Evolutionary conservation across 441 rosid genomes (phyloP).

Genomic region (Viola pubescens): DNA sequence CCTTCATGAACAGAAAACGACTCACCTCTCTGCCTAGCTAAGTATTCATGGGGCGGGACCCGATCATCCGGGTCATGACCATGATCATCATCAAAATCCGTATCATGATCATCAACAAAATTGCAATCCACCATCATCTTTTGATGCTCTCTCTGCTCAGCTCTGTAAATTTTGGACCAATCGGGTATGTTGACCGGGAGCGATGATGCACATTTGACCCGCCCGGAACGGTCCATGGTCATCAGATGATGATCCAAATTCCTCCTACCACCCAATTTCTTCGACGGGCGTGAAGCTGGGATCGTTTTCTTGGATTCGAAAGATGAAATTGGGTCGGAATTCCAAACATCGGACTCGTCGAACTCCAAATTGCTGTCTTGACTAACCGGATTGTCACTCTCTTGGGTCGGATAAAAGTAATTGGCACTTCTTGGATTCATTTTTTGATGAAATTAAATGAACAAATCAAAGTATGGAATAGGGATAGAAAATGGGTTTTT

Average conservation of each 20-base stretch:
- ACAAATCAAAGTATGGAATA: too few relatives aligned
- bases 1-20: constrained; percentile 64
- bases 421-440: constrained; percentile 18
- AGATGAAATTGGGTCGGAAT: constrained; percentile 12
- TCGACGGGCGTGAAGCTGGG: constrained; percentile 32
- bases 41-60: constrained; percentile 83
- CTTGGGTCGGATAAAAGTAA: constrained; percentile 28
- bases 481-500: too few relatives aligned
- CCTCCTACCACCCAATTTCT: constrained; percentile 26
- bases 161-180: constrained; percentile 68
- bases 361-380: constrained; percentile 39
- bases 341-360: constrained; percentile 56
- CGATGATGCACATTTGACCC: constrained; percentile 34
- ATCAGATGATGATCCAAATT: constrained; percentile 1
- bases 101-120: constrained; percentile 14
- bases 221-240: constrained; percentile 3
- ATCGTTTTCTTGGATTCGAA: constrained; percentile 23
- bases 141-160: constrained; percentile 21
- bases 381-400: constrained; percentile 12
- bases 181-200: constrained; percentile 74
- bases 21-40: constrained; percentile 49
- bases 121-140: constrained; percentile 18
- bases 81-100: constrained; percentile 16
- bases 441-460: background rate
- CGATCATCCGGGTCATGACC: constrained; percentile 23